Percentiles rank a stretch among this genome's conserved stretches.
phyloP scores from a whole-genome alignment of 805 yeast genomes.

The Wickerhamiella galacta region DNA sequence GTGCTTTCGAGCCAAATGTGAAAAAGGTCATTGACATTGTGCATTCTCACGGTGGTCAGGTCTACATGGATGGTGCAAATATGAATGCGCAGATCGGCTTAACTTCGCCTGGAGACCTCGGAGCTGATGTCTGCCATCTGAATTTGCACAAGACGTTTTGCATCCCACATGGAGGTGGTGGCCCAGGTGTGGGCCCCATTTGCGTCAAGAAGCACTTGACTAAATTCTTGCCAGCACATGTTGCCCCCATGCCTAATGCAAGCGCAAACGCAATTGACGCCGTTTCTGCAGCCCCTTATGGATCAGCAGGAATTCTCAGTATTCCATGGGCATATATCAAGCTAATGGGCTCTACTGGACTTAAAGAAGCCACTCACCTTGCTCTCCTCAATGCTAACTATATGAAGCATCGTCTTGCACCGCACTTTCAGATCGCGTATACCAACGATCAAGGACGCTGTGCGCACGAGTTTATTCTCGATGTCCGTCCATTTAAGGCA shows the following conservation, averaged over 20 bases:
- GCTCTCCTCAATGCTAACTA: slow-evolving; percentile 94
- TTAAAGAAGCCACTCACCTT: slow-evolving; percentile 72
- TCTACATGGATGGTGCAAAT: slow-evolving; percentile 95
- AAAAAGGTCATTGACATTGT: slow-evolving; percentile 71
- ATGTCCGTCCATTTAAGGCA: slow-evolving; percentile 66
- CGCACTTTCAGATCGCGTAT: slow-evolving; percentile 61
- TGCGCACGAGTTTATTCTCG: slow-evolving; percentile 93
- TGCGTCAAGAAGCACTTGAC: slow-evolving; percentile 73
- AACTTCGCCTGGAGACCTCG: slow-evolving; percentile 92
- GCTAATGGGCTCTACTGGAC: slow-evolving; percentile 72
- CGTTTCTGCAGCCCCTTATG: slow-evolving; percentile 87
- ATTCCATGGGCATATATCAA: slow-evolving; percentile 91
- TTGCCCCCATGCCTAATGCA: slow-evolving; percentile 30
- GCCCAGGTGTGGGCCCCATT: slow-evolving; percentile 98
- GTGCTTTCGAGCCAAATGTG: slow-evolving; percentile 86
- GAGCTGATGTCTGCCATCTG: slow-evolving; percentile 96
- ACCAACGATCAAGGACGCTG: slow-evolving; percentile 53
- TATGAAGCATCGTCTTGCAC: slow-evolving; percentile 65
- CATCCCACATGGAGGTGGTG: slow-evolving; percentile 98
- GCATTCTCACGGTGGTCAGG: slow-evolving; percentile 83
- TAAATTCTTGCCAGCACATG: slow-evolving; percentile 71
- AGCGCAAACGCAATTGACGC: slow-evolving; percentile 40
- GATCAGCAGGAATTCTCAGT: slow-evolving; percentile 85
- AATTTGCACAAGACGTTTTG: slow-evolving; percentile 95
- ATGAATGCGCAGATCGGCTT: slow-evolving; percentile 98